Evolutionary conservation across 441 rosid genomes (phyloP).

Genomic region (Arabidopsis lyrata): DNA sequence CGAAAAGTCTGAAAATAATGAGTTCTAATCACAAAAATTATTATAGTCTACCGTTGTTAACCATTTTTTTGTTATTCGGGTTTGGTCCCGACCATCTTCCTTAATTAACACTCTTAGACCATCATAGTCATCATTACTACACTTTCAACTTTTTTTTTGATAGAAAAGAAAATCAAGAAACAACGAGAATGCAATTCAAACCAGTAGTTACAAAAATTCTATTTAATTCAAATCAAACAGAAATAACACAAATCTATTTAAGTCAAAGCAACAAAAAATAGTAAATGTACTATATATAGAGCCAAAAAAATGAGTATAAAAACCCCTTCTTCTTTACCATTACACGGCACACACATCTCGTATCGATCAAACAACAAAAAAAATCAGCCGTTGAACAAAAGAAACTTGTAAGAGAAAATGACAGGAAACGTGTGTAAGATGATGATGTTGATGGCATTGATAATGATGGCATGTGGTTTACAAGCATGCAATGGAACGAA

Average conservation of each 20-base stretch:
- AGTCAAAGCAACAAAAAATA: background rate
- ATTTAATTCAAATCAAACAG: background rate
- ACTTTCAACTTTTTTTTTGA: no score
- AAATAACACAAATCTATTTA: background rate
- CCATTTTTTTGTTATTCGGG: no score
- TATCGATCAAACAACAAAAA: constrained; percentile 22
- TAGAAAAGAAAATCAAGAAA: no score
- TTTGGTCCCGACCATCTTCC: no score
- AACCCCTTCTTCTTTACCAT: no score
- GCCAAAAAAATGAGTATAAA: constrained; percentile 18
- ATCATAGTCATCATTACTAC: no score
- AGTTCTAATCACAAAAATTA: no score
- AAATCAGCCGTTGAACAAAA: constrained; percentile 3
- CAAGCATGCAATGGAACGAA: constrained; percentile 32
- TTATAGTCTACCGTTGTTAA: no score
- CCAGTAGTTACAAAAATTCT: no score
- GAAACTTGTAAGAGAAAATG: constrained; percentile 30
- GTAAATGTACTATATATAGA: constrained; percentile 25
- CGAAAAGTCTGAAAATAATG: no score
- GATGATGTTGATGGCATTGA: constrained; percentile 33
- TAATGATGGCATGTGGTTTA: constrained; percentile 33
- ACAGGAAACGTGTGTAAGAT: constrained; percentile 17
- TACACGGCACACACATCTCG: background rate
- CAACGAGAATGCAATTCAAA: no score
- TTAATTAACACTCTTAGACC: no score